Percentiles rank a stretch among this genome's conserved stretches.
Conservation (phyloP, 2,329 filamentous ascomycete species). For the Lachnellula hyalina region DNA sequence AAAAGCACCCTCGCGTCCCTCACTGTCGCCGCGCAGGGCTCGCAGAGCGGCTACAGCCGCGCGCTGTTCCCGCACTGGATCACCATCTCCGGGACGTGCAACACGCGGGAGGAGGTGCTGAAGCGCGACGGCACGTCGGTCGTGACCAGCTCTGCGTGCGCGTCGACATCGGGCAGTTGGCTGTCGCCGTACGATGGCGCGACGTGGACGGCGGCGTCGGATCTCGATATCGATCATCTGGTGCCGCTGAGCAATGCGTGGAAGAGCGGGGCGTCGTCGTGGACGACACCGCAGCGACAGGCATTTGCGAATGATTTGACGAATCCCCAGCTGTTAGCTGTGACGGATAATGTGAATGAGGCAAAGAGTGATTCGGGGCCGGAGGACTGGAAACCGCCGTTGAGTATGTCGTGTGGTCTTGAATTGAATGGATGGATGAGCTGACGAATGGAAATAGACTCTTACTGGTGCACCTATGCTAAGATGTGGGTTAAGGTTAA, state of each 20-base stretch:
- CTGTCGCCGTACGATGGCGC: slow-evolving; percentile 67
- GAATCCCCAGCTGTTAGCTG: slow-evolving; percentile 71
- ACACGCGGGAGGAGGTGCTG: slow-evolving; percentile 68
- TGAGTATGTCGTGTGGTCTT: slow-evolving; percentile 37
- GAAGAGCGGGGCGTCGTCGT: slow-evolving; percentile 68
- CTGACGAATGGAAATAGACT: slow-evolving; percentile 30
- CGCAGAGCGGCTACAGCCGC: slow-evolving; percentile 56
- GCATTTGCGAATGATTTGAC: slow-evolving; percentile 72
- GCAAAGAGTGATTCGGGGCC: slow-evolving; percentile 68
- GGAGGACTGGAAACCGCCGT: slow-evolving; percentile 70
- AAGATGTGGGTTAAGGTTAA: slow-evolving; percentile 73
- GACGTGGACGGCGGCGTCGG: slow-evolving; percentile 60
- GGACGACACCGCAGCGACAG: slow-evolving; percentile 64
- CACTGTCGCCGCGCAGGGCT: slow-evolving; percentile 50
- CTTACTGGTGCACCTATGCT: slow-evolving; percentile 75
- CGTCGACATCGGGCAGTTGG: slow-evolving; percentile 63
- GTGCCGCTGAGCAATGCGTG: slow-evolving; percentile 78
- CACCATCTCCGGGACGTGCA: slow-evolving; percentile 60
- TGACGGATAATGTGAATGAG: slow-evolving; percentile 72
- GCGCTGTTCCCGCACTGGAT: slow-evolving; percentile 66
- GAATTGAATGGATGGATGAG: slow-evolving; percentile 1
- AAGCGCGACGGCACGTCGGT: slow-evolving; percentile 67
- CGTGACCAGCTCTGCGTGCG: slow-evolving; percentile 52
- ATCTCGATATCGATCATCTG: slow-evolving; percentile 80
- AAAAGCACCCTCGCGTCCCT: slow-evolving; percentile 52